phyloP scores from a whole-genome alignment of 352 stramenopile genomes.

The Phytopythium montanum region DNA sequence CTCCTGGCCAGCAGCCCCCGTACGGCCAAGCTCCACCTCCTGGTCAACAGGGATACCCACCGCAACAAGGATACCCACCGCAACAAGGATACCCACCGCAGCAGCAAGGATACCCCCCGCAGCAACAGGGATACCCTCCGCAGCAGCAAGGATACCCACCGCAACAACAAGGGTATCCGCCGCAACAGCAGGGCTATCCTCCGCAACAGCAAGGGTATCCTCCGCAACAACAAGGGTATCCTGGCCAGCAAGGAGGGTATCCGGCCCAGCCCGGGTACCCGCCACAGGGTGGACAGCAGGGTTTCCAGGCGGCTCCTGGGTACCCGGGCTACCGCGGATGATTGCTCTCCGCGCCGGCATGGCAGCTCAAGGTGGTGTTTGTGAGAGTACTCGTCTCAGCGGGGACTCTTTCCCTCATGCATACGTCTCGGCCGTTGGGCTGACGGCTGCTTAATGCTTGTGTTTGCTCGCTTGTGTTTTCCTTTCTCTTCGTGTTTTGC shows the following conservation, averaged over 20 bases:
- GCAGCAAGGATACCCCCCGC: conserved; percentile 15
- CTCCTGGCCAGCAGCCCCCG: conserved; percentile 13
- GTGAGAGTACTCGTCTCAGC: neutral
- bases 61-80: conserved; percentile 11
- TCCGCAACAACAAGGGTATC: conserved; percentile 18
- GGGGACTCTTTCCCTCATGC: neutral
- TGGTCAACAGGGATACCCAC: conserved; percentile 12
- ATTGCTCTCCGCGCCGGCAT: neutral
- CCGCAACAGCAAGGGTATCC: conserved; percentile 19
- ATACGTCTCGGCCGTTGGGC: neutral
- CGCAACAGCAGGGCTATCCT: conserved; percentile 13
- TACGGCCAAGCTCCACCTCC: conserved; percentile 7
- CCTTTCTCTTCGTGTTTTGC: neutral
- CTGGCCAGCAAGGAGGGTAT: conserved; percentile 9
- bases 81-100: conserved; percentile 9
- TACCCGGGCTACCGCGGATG: conserved; percentile 41
- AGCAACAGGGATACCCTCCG: conserved; percentile 14
- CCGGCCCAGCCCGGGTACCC: conserved; percentile 16
- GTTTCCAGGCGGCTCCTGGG: conserved; percentile 17
- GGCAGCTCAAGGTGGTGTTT: neutral
- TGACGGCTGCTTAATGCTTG: neutral
- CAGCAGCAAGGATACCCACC: conserved; percentile 11
- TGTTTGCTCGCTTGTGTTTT: neutral
- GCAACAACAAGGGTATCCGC: conserved; percentile 14
- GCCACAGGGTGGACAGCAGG: conserved; percentile 9